A percentile compares a stretch with the other conserved stretches of the same genome.
phyloP scores from a whole-genome alignment of 805 yeast genomes.

The Hyphopichia homilentoma region DNA sequence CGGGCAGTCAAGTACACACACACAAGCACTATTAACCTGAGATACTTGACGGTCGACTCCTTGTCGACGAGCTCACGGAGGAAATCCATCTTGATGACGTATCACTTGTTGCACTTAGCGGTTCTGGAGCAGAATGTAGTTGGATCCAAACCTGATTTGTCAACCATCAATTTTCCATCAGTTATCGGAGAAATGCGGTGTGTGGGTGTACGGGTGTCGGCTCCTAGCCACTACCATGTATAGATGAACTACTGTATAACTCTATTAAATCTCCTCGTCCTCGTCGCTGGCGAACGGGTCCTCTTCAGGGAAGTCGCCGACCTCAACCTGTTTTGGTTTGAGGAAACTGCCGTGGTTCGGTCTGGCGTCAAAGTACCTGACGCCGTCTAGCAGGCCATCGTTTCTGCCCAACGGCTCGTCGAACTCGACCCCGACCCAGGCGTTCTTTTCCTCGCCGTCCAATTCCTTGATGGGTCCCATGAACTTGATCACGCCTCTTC shows the following conservation, averaged over 20 bases:
- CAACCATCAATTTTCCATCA: neutral
- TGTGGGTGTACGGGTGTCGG: neutral
- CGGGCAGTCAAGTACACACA: constrained; percentile 63
- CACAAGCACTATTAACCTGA: constrained; percentile 47
- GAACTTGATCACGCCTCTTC: constrained; percentile 69
- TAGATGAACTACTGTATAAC: neutral
- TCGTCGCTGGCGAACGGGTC: constrained; percentile 45
- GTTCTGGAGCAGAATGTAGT: no score
- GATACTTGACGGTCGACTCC: constrained; percentile 42
- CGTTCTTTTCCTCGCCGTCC: constrained; percentile 37
- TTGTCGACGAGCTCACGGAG: constrained; percentile 33
- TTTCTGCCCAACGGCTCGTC: constrained; percentile 88
- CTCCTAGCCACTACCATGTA: no score
- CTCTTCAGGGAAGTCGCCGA: constrained; percentile 61
- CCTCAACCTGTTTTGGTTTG: constrained; percentile 62
- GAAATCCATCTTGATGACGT: no score
- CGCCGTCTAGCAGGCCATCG: constrained; percentile 69
- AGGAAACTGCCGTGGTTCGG: constrained; percentile 73
- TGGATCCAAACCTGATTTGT: constrained; percentile 22
- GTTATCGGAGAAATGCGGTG: no score
- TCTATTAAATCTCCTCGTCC: constrained; percentile 27
- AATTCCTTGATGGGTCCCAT: constrained; percentile 67
- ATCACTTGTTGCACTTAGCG: no score
- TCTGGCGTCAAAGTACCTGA: constrained; percentile 53
- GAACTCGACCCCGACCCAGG: constrained; percentile 84